These are phyloP conservation scores for Sphaerulina musiva DNA, from an alignment of 2,329 filamentous ascomycete species.

Conservation along the genomic window DNA sequence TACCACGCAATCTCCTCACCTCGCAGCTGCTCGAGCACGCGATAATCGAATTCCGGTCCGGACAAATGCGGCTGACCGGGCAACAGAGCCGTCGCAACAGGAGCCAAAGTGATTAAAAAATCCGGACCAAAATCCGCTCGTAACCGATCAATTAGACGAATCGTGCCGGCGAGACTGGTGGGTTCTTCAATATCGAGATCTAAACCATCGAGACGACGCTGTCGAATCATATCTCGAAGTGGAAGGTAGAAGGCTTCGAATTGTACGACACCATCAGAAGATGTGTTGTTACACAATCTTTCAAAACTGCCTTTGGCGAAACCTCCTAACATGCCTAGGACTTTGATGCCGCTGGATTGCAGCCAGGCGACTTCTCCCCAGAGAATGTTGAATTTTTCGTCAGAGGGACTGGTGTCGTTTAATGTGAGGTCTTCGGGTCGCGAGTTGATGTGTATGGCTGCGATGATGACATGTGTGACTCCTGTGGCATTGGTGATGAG, in stretches of 20 bases:
- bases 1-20: conserved; percentile 71
- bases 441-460: conserved; percentile 75
- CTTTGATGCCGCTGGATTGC: conserved; percentile 66
- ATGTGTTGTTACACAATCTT: conserved; percentile 46
- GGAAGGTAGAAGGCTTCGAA: conserved; percentile 72
- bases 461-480: conserved; percentile 76
- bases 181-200: conserved; percentile 76
- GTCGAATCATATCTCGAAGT: conserved; percentile 57
- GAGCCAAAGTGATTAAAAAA: conserved; percentile 76
- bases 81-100: conserved; percentile 69
- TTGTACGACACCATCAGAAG: conserved; percentile 44
- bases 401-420: conserved; percentile 68
- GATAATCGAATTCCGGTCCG: conserved; percentile 65
- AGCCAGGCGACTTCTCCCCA: conserved; percentile 72
- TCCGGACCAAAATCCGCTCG: conserved; percentile 57
- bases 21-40: conserved; percentile 61
- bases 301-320: conserved; percentile 68
- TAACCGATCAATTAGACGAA: conserved; percentile 44
- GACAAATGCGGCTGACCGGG: conserved; percentile 56
- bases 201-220: conserved; percentile 59
- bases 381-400: conserved; percentile 58
- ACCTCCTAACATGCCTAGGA: conserved; percentile 82
- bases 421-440: conserved; percentile 62
- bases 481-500: conserved; percentile 54
- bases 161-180: conserved; percentile 60